Base-by-base conservation (phyloP, 2,329 filamentous ascomycete genomes). In the Eutypa lata region DNA sequence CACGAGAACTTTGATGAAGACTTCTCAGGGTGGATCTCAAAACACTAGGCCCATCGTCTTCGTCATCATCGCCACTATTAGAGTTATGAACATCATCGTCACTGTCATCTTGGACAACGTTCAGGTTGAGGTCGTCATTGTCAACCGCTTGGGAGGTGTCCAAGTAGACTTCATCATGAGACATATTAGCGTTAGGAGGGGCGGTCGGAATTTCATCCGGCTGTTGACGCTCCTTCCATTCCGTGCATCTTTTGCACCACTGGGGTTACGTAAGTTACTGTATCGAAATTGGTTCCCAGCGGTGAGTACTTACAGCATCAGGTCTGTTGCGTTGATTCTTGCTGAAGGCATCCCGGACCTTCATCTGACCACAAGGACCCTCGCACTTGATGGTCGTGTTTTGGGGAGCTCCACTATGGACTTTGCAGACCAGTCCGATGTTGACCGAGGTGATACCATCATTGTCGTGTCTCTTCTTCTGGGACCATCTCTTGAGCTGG, bases 241-340 rank as follows among this genome's bases (percentile, higher is more conserved):
- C 57, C 0, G 63, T 67, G 53, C 73, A 75, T 4, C 56, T 48
- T 2, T 59, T 56, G 55, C 72, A 75, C 67, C 69, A 70, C 70
- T 72, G 42, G 19, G 31, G 47, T 14, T 43, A 49, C 47, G 18
- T 43, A 48, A 47, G 50, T 55, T 24, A 56, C 31, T 19, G 16
- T 47, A 31, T n/a, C 47, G 18, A 31, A 22, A 44, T 43, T n/a
- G 22, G n/a, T 2, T 44, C 37, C 19, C 18, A 19, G 31, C 7
- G 18, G 1, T 11, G 3, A 46, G n/a, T 45, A 59, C 70, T 59
- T 58, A 73, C 71, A 6, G 62, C 56, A 7, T 61, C 60, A 4
- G 53, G 52, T 2, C 61, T 55, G 33, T 59, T 63, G 4, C 69
- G 64, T 14, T 70, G 69, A 18, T 18, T 63, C 54, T 67, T 68